phyloP scores from a whole-genome alignment of 495 filamentous ascomycete genomes.

The Xylaria castorea region DNA sequence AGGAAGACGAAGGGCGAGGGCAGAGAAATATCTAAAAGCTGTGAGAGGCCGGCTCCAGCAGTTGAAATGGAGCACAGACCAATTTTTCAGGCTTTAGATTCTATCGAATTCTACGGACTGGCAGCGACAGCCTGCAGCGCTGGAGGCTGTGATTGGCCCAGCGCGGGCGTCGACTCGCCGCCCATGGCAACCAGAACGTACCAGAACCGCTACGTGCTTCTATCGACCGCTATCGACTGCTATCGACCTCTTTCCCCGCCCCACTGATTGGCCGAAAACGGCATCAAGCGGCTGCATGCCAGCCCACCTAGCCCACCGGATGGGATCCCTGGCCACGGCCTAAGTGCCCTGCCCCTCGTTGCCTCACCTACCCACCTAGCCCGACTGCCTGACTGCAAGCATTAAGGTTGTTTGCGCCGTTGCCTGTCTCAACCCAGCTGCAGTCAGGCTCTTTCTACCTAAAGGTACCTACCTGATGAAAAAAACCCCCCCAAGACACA shows the following conservation, averaged over 20 bases:
- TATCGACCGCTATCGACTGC: constrained; percentile 19
- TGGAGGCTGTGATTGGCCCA: constrained; percentile 36
- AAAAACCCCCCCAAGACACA: too few species aligned
- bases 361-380: constrained; percentile 6
- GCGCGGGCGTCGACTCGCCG: neutral
- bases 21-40: constrained; percentile 32
- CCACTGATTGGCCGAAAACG: constrained; percentile 29
- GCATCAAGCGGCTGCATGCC: constrained; percentile 18
- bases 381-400: constrained; percentile 7
- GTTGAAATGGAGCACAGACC: constrained; percentile 38
- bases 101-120: constrained; percentile 47
- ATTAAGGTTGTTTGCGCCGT: constrained; percentile 4
- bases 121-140: constrained; percentile 25
- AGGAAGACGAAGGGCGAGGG: constrained; percentile 31
- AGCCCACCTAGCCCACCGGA: constrained; percentile 8
- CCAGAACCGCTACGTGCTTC: constrained; percentile 17
- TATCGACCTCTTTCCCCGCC: constrained; percentile 4
- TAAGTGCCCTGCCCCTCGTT: constrained; percentile 21
- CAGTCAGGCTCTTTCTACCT: neutral
- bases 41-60: constrained; percentile 26
- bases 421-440: constrained; percentile 2
- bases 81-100: constrained; percentile 44
- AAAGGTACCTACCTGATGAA: neutral
- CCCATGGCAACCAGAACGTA: constrained; percentile 37
- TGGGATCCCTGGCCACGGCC: neutral